phyloP scores from a whole-genome alignment of 75 land plant species.

The Chamaecyparis obtusa region DNA sequence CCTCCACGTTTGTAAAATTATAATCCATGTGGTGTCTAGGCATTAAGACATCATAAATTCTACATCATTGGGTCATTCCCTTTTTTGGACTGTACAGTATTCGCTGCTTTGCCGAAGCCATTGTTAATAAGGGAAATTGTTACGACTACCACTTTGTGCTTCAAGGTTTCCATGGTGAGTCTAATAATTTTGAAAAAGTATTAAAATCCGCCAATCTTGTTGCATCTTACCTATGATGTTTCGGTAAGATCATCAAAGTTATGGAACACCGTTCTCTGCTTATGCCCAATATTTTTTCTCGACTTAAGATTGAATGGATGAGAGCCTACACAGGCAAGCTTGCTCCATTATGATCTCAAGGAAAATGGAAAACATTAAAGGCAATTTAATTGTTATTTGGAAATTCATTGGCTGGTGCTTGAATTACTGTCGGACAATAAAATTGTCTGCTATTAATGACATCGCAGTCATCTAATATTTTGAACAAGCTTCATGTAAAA shows the following conservation, averaged over 20 bases:
- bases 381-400: background rate
- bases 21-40: conserved; percentile 2
- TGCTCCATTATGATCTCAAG: background rate
- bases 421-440: background rate
- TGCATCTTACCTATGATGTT: background rate
- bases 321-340: background rate
- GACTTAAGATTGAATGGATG: background rate
- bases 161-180: background rate
- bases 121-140: conserved; percentile 1
- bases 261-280: background rate
- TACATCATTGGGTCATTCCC: background rate
- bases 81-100: conserved; percentile 12
- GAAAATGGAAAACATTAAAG: background rate
- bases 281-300: background rate
- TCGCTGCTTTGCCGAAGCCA: background rate
- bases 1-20: conserved; percentile 13
- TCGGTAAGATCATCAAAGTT: background rate
- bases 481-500: background rate
- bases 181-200: background rate
- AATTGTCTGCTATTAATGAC: background rate
- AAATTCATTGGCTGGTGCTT: background rate
- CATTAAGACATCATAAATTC: conserved; percentile 9
- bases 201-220: background rate
- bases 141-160: background rate
- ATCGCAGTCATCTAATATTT: background rate